Conservation (phyloP, 768 basidiomycete species). For the Auriscalpium vulgare region DNA sequence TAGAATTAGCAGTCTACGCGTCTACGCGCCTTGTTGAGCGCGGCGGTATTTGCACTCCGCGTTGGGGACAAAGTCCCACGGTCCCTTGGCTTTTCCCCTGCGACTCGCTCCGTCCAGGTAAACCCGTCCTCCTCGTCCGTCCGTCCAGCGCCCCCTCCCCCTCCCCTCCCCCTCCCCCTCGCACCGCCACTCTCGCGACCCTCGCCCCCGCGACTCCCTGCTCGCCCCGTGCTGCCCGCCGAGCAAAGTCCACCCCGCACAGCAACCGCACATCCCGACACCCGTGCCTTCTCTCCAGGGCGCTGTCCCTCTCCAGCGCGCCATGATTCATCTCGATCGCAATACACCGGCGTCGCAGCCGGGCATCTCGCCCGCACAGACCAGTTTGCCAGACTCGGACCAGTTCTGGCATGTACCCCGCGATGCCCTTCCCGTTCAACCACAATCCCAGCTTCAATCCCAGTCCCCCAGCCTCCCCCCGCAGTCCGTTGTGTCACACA, state of each 20-base stretch:
- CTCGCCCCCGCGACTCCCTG: neutral
- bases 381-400: constrained; percentile 16
- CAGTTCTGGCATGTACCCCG: constrained; percentile 3
- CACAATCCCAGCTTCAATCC: neutral
- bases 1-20: too few species aligned
- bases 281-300: neutral
- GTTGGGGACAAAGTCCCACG: neutral
- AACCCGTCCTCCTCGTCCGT: neutral
- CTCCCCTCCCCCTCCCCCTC: neutral
- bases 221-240: neutral
- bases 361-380: constrained; percentile 17
- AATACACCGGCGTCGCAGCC: constrained; percentile 2
- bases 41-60: neutral
- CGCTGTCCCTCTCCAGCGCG: constrained; percentile 1
- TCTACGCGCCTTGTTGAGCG: too few species aligned
- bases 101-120: neutral
- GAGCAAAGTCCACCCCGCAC: neutral
- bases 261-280: neutral
- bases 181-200: neutral
- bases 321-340: constrained; percentile 30
- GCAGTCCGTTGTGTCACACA: neutral
- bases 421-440: neutral
- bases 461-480: neutral
- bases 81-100: neutral
- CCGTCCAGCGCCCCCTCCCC: neutral